Evolutionary conservation across 768 basidiomycete genomes (phyloP), one percentile per base, ranked within the genome.

Genomic region (Boletus subcaerulescens): DNA sequence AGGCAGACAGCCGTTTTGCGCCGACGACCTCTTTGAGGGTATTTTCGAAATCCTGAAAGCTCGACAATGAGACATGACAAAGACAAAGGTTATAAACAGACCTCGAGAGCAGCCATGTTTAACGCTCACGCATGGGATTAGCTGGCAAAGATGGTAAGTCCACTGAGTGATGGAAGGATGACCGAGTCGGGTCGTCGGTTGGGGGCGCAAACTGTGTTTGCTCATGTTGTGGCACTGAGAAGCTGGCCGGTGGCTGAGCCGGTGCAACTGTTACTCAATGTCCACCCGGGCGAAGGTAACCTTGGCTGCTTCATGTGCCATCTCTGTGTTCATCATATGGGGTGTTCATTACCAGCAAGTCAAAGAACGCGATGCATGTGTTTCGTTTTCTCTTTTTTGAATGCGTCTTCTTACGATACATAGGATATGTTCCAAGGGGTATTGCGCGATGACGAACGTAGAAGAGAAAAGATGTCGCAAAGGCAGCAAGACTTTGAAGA

Each of bases 341-440:
- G 91, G 84, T 18, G 94, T 98, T 31, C 95, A 98, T 68, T 88
- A 80, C 64, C 82, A 94, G 52, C 94, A 98, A 66, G 74, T 79
- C 15, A 81, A 84, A 64, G 93, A 98, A 71, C 86, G 86, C 52
- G 83, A 92, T 62, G 95, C 93, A 59, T 58, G 57, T 59, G 7
- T 45, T 14, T 2, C 33, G 9, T 44, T 48, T 3, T 44, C 7
- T 29, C 15, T 45, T 2, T 18, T 33, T 13, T 22, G 8, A n/a
- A n/a, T 15, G 9, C 15, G 24, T 22, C 50, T 31, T 40, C 55
- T 69, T 20, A 70, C 18, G 22, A 36, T 53, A 39, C 22, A 29
- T 56, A 98, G 94, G 85, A 75, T 29, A 97, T 97, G 94, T 96
- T 90, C 66, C 78, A 87, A 66, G 94, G 94, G 24, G 95, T 97